These are phyloP conservation scores for Yamadazyma olivae DNA, from an alignment of 805 yeast genomes.

Conservation along the genomic window DNA sequence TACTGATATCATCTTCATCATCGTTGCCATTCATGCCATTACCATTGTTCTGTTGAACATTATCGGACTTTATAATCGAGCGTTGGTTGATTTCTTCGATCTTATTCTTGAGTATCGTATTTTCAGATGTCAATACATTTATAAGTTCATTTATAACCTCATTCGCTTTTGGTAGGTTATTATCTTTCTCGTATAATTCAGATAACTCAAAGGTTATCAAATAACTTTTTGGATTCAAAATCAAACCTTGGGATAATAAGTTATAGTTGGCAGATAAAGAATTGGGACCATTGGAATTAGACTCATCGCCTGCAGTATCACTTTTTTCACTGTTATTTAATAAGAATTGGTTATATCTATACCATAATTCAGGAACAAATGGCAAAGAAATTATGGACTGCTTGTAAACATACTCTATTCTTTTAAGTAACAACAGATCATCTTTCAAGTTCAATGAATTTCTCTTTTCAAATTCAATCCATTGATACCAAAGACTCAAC, in stretches of 20 bases:
- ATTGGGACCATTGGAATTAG: neutral
- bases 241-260: constrained; percentile 51
- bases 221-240: constrained; percentile 67
- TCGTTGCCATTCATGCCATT: constrained; percentile 12
- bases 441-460: constrained; percentile 65
- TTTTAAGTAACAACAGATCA: constrained; percentile 40
- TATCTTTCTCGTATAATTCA: constrained; percentile 63
- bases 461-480: constrained; percentile 77
- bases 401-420: constrained; percentile 70
- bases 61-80: constrained; percentile 1
- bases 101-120: constrained; percentile 22
- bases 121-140: constrained; percentile 38
- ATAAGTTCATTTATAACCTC: constrained; percentile 51
- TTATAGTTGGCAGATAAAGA: constrained; percentile 24
- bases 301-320: constrained; percentile 8
- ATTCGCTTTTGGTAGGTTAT: constrained; percentile 48
- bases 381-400: constrained; percentile 62
- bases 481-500: constrained; percentile 57
- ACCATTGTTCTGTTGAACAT: constrained; percentile 11
- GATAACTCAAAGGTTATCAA: constrained; percentile 64
- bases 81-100: constrained; percentile 19
- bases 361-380: constrained; percentile 77
- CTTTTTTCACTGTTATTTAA: constrained; percentile 32
- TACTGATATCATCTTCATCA: constrained; percentile 18
- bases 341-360: constrained; percentile 43